A percentile compares a stretch with the other conserved stretches of the same genome.
phyloP scores from a whole-genome alignment of 1,284 basidiomycete genomes.

The Papiliotrema fonsecae region DNA sequence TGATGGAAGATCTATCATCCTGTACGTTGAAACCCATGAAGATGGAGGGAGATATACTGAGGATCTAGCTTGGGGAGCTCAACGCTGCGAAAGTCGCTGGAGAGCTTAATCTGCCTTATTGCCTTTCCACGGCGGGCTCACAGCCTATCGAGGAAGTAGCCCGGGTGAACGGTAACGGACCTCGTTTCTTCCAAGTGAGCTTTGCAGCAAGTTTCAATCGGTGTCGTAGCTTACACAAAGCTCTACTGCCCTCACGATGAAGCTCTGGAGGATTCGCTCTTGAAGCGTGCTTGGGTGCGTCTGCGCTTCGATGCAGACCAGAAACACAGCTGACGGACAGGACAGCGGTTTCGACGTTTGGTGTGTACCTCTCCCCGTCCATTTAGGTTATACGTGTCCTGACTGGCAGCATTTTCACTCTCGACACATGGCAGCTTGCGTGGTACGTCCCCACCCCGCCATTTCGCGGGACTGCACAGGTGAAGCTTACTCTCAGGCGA shows the following conservation, averaged over 20 bases:
- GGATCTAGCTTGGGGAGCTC: slow-evolving; percentile 54
- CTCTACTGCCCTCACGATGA: slow-evolving; percentile 62
- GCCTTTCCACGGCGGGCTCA: slow-evolving; percentile 66
- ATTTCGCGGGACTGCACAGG: background rate
- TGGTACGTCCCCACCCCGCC: slow-evolving; percentile 39
- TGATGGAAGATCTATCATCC: background rate
- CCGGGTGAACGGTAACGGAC: slow-evolving; percentile 57
- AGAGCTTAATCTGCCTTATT: slow-evolving; percentile 61
- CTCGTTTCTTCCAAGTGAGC: slow-evolving; percentile 65
- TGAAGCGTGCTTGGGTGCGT: slow-evolving; percentile 18
- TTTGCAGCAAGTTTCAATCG: background rate
- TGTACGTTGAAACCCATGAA: background rate
- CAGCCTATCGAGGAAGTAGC: slow-evolving; percentile 70
- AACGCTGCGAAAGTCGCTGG: slow-evolving; percentile 63
- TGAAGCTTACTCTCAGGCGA: slow-evolving; percentile 32
- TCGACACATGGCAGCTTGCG: slow-evolving; percentile 60
- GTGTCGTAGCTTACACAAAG: slow-evolving; percentile 1
- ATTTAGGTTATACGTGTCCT: background rate
- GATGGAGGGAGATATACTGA: background rate
- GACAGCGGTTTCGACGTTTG: slow-evolving; percentile 52
- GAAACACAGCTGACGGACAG: background rate
- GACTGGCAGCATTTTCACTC: slow-evolving; percentile 50
- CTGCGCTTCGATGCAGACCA: background rate
- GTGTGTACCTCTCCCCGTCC: slow-evolving; percentile 51
- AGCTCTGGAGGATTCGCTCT: slow-evolving; percentile 21